phyloP scores from a whole-genome alignment of 306 rosid species.

The Castanea crenata region DNA sequence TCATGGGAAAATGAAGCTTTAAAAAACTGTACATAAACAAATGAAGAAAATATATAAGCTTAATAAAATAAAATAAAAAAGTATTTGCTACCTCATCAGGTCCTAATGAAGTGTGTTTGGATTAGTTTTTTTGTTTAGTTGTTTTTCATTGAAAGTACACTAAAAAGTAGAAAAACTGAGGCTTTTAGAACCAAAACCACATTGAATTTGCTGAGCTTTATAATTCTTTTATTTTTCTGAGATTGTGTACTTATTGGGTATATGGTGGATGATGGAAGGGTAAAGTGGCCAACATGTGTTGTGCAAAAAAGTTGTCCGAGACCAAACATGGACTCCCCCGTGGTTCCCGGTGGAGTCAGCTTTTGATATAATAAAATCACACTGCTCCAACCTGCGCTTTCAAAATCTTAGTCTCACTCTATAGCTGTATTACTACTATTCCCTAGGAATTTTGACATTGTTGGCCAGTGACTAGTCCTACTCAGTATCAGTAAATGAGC shows the following conservation, averaged over 20 bases:
- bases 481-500: neutral
- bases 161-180: no score
- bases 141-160: no score
- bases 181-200: no score
- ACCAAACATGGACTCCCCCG: slow-evolving; percentile 21
- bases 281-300: neutral
- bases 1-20: no score
- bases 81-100: no score
- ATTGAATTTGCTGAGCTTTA: no score
- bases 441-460: neutral
- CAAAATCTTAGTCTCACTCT: neutral
- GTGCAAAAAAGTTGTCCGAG: neutral
- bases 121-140: no score
- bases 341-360: slow-evolving; percentile 20
- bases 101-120: no score
- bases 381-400: neutral
- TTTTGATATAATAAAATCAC: neutral
- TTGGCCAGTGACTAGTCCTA: neutral
- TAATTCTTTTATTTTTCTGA: no score
- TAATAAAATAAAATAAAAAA: no score
- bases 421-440: neutral
- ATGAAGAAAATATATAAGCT: no score
- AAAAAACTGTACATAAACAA: no score
- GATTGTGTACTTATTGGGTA: neutral
- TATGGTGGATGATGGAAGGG: neutral